Percentiles rank a stretch among this genome's conserved stretches.
Conservation (phyloP, 176 grass and related monocot species). For the Rhynchospora tenuis region DNA sequence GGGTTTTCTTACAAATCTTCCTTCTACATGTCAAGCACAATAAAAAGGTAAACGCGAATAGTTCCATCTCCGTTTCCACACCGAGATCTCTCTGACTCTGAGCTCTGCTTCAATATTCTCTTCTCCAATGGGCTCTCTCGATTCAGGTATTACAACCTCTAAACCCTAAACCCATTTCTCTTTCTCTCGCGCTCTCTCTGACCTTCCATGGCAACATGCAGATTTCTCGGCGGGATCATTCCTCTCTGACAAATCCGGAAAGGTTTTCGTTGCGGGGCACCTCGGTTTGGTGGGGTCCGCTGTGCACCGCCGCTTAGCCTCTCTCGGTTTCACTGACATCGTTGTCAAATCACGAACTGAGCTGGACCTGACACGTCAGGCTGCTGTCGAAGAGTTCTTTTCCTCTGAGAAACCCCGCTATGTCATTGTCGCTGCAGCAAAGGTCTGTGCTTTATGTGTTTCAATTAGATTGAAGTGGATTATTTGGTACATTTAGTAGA, state of each 20-base stretch:
- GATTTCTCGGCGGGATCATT: conserved; percentile 16
- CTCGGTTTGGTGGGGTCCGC: conserved; percentile 39
- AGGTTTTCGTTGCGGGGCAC: conserved; percentile 37
- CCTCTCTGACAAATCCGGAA: conserved; percentile 31
- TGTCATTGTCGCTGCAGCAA: conserved; percentile 43
- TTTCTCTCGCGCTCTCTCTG: not conserved
- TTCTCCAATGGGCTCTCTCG: conserved; percentile 21
- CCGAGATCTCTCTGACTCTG: not conserved
- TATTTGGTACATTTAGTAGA: not conserved
- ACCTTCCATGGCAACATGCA: not conserved
- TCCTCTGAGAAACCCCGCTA: conserved; percentile 30
- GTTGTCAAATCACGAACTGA: conserved; percentile 28
- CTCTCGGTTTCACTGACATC: conserved; percentile 36
- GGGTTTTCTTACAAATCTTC: not conserved
- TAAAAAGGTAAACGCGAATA: not conserved
- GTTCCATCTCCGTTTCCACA: not conserved
- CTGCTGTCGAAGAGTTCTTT: conserved; percentile 46
- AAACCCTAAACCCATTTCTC: not conserved
- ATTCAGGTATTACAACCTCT: conserved; percentile 12
- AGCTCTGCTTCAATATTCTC: not conserved
- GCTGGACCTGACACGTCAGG: conserved; percentile 45
- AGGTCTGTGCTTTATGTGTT: conserved; percentile 12
- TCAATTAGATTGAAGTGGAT: not conserved
- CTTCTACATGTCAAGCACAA: not conserved
- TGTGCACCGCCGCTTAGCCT: conserved; percentile 25